phyloP scores from a whole-genome alignment of 805 yeast genomes.

The Metschnikowia aberdeeniae region DNA sequence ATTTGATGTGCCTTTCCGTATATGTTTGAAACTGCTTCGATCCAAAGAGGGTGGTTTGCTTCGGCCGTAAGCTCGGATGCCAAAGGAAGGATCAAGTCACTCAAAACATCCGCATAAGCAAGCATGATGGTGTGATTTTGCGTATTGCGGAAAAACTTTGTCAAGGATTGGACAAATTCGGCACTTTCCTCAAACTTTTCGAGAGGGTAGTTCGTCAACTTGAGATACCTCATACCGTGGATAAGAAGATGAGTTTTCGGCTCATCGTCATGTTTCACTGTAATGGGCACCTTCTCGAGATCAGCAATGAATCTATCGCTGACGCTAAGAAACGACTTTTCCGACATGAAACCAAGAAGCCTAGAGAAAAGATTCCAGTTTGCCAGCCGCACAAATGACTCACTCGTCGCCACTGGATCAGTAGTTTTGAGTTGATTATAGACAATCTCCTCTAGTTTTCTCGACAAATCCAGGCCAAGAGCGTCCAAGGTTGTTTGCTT shows the following conservation, averaged over 20 bases:
- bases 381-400: constrained; percentile 73
- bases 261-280: constrained; percentile 34
- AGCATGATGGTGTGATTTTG: constrained; percentile 60
- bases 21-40: constrained; percentile 66
- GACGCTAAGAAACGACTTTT: constrained; percentile 75
- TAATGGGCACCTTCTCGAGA: constrained; percentile 68
- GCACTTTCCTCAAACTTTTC: constrained; percentile 92
- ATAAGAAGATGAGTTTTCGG: constrained; percentile 70
- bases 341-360: constrained; percentile 86
- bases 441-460: constrained; percentile 86
- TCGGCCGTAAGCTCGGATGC: constrained; percentile 90
- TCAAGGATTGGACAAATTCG: constrained; percentile 78
- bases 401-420: constrained; percentile 66
- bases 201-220: constrained; percentile 76
- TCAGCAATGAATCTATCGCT: constrained; percentile 93
- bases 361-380: constrained; percentile 93
- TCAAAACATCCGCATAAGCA: constrained; percentile 83
- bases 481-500: constrained; percentile 75
- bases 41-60: constrained; percentile 94
- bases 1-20: constrained; percentile 47
- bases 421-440: constrained; percentile 85
- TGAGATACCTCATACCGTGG: constrained; percentile 86
- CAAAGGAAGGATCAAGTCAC: constrained; percentile 70
- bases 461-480: constrained; percentile 74
- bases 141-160: constrained; percentile 72